Conservation (phyloP, 148 eudicot species). For the Limonium bicolor region DNA sequence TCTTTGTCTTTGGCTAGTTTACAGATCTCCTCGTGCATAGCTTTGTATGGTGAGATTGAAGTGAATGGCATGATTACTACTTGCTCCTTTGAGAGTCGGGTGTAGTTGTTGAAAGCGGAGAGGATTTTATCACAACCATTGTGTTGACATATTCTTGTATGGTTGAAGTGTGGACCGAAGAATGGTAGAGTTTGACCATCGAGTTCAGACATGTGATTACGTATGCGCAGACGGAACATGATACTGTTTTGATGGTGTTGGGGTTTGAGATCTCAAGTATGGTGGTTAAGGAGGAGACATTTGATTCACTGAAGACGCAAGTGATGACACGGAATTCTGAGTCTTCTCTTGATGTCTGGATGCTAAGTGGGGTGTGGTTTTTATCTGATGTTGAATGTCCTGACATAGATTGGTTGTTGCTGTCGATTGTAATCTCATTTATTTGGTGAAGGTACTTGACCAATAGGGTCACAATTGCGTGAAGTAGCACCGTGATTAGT, state of each 20-base stretch:
- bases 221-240: conserved; percentile 3
- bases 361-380: too few relatives aligned
- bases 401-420: too few relatives aligned
- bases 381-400: too few relatives aligned
- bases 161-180: too few relatives aligned
- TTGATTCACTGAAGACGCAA: conserved; percentile 1
- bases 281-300: conserved; percentile 3
- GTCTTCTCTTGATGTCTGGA: background rate
- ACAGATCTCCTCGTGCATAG: too few relatives aligned
- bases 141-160: too few relatives aligned
- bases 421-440: background rate
- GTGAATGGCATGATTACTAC: background rate
- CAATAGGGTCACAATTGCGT: conserved; percentile 6
- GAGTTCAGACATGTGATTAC: conserved; percentile 4
- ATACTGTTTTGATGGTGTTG: background rate
- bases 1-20: too few relatives aligned
- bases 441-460: background rate
- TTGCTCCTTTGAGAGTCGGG: background rate
- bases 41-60: too few relatives aligned
- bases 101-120: conserved; percentile 1
- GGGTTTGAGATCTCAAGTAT: conserved; percentile 8
- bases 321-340: conserved; percentile 6
- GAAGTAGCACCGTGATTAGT: background rate
- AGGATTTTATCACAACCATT: conserved; percentile 1
- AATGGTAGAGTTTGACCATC: conserved; percentile 4